These are phyloP conservation scores for Onygenales sp. DNA, from an alignment of 2,329 filamentous ascomycete genomes.

Conservation along the genomic window DNA sequence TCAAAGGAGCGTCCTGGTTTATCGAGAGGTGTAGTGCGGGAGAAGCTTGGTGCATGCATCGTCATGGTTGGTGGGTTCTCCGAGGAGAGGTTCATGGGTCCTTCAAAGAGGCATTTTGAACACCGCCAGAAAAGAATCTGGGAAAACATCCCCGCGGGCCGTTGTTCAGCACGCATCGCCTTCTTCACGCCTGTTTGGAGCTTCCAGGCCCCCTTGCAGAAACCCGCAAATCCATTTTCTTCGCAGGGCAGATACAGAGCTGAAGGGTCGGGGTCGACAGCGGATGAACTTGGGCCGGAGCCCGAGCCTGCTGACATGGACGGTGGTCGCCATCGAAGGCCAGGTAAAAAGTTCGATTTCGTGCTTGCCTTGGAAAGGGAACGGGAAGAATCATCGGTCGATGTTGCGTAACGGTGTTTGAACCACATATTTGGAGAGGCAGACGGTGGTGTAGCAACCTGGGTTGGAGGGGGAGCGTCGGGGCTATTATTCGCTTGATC, in stretches of 20 bases:
- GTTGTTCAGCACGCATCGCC: slow-evolving; percentile 21
- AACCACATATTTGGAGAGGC: not conserved
- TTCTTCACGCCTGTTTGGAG: slow-evolving; percentile 25
- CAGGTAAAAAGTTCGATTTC: not conserved
- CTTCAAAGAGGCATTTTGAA: slow-evolving; percentile 36
- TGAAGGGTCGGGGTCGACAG: not conserved
- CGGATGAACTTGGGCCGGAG: not conserved
- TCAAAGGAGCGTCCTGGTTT: slow-evolving; percentile 20
- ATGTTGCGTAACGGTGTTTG: not conserved
- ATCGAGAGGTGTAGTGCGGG: slow-evolving; percentile 5
- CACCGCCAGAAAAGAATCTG: slow-evolving; percentile 28
- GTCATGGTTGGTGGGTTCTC: slow-evolving; percentile 3
- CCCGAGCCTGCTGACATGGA: not conserved
- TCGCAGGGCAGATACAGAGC: slow-evolving; percentile 23
- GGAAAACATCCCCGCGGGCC: slow-evolving; percentile 21
- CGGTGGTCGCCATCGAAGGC: not conserved
- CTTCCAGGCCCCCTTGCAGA: slow-evolving; percentile 40
- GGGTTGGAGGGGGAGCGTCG: not conserved
- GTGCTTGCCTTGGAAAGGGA: not conserved
- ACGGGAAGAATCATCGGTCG: not conserved
- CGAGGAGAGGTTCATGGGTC: slow-evolving; percentile 18
- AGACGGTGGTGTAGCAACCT: not conserved
- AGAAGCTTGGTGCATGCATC: slow-evolving; percentile 4
- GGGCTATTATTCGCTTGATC: not conserved
- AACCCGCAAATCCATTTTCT: slow-evolving; percentile 27